Percentiles rank a stretch among this genome's conserved stretches.
phyloP scores from a whole-genome alignment of 768 basidiomycete genomes.

The Lactarius pseudohatsudake region DNA sequence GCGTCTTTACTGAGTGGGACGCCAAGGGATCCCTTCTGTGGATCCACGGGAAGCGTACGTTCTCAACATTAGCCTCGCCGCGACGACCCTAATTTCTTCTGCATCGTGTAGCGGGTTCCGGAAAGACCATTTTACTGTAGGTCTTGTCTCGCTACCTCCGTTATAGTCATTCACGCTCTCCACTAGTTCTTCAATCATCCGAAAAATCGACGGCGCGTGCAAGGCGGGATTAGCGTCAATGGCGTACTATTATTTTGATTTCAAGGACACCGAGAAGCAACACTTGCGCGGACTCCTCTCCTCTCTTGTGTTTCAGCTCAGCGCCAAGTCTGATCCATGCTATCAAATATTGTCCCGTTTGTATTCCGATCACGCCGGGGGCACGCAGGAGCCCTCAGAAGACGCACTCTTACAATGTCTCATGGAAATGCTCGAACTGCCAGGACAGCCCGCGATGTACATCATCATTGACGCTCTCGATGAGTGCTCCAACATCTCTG shows the following conservation, averaged over 20 bases:
- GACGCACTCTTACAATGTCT: slow-evolving; percentile 4
- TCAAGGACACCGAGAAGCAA: slow-evolving; percentile 8
- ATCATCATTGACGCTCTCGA: slow-evolving; percentile 1
- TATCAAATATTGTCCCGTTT: neutral
- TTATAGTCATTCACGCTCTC: neutral
- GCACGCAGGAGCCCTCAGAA: neutral
- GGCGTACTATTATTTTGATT: slow-evolving; percentile 14
- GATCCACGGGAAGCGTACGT: slow-evolving; percentile 15
- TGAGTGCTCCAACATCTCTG: too few relatives aligned
- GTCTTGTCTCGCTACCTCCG: neutral
- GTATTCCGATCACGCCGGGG: slow-evolving; percentile 1
- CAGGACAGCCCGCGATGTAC: neutral
- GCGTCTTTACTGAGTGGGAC: neutral
- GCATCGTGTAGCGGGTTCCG: slow-evolving; percentile 4
- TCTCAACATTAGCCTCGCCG: neutral
- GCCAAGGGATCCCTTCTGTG: neutral
- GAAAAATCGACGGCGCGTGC: neutral
- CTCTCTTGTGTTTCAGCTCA: slow-evolving; percentile 7
- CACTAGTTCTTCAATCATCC: slow-evolving; percentile 2
- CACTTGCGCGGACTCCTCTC: neutral
- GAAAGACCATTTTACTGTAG: slow-evolving; percentile 15
- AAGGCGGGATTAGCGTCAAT: neutral
- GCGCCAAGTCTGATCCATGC: neutral
- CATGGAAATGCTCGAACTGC: neutral
- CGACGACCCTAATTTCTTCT: neutral